Percentiles rank a stretch among this genome's conserved stretches.
phyloP scores from a whole-genome alignment of 2,329 filamentous ascomycete species.

The Calonectria leucothoes region DNA sequence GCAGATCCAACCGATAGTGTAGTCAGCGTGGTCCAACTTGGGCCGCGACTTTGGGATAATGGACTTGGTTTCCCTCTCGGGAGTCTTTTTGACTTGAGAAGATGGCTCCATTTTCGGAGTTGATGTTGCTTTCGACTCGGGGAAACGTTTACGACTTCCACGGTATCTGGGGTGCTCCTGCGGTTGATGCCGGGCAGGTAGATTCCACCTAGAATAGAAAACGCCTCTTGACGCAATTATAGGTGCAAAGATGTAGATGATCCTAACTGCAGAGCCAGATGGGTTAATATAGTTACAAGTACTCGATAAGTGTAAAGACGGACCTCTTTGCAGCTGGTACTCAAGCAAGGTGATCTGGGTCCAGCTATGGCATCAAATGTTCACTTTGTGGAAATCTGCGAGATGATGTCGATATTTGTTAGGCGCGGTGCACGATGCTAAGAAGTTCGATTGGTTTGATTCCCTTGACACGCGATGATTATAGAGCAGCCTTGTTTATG shows the following conservation, averaged over 20 bases:
- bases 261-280: not conserved
- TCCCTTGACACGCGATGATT: not conserved
- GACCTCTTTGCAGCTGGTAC: not conserved
- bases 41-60: not conserved
- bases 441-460: not conserved
- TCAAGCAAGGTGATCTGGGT: not conserved
- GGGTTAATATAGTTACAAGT: not conserved
- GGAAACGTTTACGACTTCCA: not conserved
- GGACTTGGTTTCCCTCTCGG: not conserved
- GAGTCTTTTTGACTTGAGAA: not conserved
- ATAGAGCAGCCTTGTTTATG: not conserved
- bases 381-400: no score
- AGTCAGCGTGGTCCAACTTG: conserved; percentile 15
- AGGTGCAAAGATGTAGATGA: not conserved
- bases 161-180: not conserved
- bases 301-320: not conserved
- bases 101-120: not conserved
- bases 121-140: not conserved
- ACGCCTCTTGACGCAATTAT: not conserved
- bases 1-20: conserved; percentile 48
- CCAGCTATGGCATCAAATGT: no score
- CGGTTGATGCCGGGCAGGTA: not conserved
- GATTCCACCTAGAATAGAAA: not conserved
- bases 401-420: not conserved
- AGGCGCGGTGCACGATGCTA: no score